Base-by-base conservation (phyloP, 2,329 filamentous ascomycete genomes). In the Cercospora zeina region DNA sequence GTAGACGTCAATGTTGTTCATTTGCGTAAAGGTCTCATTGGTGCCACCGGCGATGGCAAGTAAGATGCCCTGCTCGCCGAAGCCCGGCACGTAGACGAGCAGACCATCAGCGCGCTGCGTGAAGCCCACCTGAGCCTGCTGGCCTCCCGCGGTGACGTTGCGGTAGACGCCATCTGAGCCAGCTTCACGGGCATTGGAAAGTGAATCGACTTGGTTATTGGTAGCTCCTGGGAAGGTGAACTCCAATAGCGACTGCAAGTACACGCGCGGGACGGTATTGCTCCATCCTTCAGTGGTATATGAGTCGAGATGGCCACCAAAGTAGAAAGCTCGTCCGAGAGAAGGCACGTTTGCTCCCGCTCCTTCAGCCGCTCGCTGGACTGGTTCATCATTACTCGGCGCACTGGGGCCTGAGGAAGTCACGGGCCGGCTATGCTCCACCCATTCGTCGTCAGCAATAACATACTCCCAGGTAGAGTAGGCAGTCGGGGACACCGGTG, bases 1-100 rank as follows among this genome's bases (percentile, higher is more conserved):
- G 73, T 91, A 95, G n/a, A 93, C 85, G 67, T 93, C 88, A 39
- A 93, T 87, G 14, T 84, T 82, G 54, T 87, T 91, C 58, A 58
- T 51, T 73, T 80, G 77, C 69, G 87, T 86, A 69, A 90, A 92
- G 21, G 86, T 84, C 27, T 80, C 77, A 70, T 85, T 82, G 77
- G 86, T 84, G 2, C 90, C 91, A 11, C 91, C 91, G 6, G 89
- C 90, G 0, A 96, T 78, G 2, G 89, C 89, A 0, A 96, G 81
- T 8, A 96, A 79, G 49, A 95, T 87, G 1, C 91, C 91, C 68
- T 91, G 80, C 14, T 83, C 78, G 2, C 90, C 89, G 49, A 92
- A 90, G 0, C 89, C 89, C 1, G 91, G 91, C 0, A 96, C 82
- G 70, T 89, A 91, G 0, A 90, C 82, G 56, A 93, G 77, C 1